Evolutionary conservation across 371 early-diverging fungal species (phyloP).

Genomic region (Mucor indicus): DNA sequence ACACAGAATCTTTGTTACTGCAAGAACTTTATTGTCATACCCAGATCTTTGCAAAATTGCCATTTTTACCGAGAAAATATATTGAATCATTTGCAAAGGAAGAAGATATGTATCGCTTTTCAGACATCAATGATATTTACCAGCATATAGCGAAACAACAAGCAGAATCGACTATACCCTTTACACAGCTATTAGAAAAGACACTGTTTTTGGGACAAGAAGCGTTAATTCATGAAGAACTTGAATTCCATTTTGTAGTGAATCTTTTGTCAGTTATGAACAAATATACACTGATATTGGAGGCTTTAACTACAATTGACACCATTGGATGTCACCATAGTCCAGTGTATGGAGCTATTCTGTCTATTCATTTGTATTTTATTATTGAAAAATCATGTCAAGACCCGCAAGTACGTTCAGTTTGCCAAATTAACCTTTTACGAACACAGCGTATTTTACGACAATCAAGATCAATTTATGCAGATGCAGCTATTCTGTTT

Average conservation of each 20-base stretch:
- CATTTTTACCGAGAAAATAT: slow-evolving; percentile 34
- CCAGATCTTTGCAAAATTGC: slow-evolving; percentile 26
- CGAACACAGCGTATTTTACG: slow-evolving; percentile 27
- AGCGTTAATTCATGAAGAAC: neutral
- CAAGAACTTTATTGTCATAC: slow-evolving; percentile 33
- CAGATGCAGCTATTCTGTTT: slow-evolving; percentile 26
- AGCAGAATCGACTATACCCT: neutral
- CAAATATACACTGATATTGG: slow-evolving; percentile 34
- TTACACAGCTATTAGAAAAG: too few relatives aligned
- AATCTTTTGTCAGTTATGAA: slow-evolving; percentile 22
- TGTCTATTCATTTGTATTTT: slow-evolving; percentile 26
- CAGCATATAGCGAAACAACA: slow-evolving; percentile 8
- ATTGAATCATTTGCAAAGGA: slow-evolving; percentile 17
- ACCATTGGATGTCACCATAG: slow-evolving; percentile 35
- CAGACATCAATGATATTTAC: slow-evolving; percentile 26
- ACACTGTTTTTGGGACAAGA: too few relatives aligned
- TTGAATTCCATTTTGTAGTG: slow-evolving; percentile 25
- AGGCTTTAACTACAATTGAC: slow-evolving; percentile 26
- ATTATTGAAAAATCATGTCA: slow-evolving; percentile 19
- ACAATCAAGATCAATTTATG: slow-evolving; percentile 17
- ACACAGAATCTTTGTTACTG: slow-evolving; percentile 30
- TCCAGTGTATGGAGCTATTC: slow-evolving; percentile 29
- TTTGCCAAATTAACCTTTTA: slow-evolving; percentile 33
- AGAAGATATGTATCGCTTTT: slow-evolving; percentile 14
- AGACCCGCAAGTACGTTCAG: slow-evolving; percentile 16